Evolutionary conservation across 352 stramenopile genomes (phyloP).

Genomic region (Phytopythium ostracodes): DNA sequence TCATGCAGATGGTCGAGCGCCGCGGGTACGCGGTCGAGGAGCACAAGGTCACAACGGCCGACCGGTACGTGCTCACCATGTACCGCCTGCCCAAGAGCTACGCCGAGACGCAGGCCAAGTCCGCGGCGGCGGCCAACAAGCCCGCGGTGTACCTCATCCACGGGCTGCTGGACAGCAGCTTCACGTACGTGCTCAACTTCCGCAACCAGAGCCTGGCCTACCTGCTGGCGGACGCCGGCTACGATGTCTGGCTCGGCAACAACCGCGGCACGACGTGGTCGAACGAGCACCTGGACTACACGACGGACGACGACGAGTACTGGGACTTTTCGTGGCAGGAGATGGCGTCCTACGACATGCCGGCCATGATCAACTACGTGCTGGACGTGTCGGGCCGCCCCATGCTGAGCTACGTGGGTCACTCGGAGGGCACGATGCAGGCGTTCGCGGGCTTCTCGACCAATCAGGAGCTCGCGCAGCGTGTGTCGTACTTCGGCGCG

Average conservation of each 20-base stretch:
- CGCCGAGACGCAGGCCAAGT: conserved; percentile 35
- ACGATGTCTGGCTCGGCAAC: conserved; percentile 70
- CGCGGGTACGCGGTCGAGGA: conserved; percentile 55
- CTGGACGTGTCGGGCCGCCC: conserved; percentile 24
- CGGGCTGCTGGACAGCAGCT: conserved; percentile 57
- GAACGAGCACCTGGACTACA: conserved; percentile 43
- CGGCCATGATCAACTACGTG: conserved; percentile 62
- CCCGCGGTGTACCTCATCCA: conserved; percentile 58
- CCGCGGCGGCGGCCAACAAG: conserved; percentile 28
- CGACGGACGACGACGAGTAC: conserved; percentile 37
- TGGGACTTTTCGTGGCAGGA: conserved; percentile 63
- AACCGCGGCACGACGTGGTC: conserved; percentile 69
- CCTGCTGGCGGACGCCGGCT: conserved; percentile 50
- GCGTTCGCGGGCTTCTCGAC: conserved; percentile 54
- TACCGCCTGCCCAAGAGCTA: conserved; percentile 56
- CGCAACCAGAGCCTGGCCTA: conserved; percentile 56
- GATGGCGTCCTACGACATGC: conserved; percentile 61
- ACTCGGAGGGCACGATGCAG: conserved; percentile 64
- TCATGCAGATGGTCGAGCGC: conserved; percentile 40
- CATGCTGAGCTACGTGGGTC: conserved; percentile 55
- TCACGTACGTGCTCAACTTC: conserved; percentile 59
- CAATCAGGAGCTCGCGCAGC: conserved; percentile 52
- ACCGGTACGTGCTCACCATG: conserved; percentile 64
- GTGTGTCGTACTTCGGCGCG: conserved; percentile 58
- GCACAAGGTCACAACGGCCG: conserved; percentile 50